Base-by-base conservation (phyloP, 768 basidiomycete species). In the Suillus spraguei region DNA sequence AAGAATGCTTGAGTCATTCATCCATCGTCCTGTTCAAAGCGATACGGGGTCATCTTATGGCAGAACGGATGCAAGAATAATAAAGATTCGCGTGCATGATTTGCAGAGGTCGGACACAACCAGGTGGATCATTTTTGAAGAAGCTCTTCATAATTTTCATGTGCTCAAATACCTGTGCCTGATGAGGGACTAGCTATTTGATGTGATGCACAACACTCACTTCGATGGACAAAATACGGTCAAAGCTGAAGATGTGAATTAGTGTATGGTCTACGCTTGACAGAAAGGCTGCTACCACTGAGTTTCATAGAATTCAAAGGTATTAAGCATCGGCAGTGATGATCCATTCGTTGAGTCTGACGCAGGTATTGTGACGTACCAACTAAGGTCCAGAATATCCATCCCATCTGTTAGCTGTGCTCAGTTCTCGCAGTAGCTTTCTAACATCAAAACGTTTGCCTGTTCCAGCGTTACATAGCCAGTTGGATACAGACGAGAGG, bases 1-100 rank as follows among this genome's bases (percentile, higher is more conserved):
- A 90, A 90, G 77, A 91, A 90, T 42, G 83, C 87, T 74, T 87
- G 78, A 6, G 87, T 83, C 89, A 91, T 91, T 89, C 89, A 90
- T 6, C 87, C 87, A 63, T 89, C 88, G 60, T 78, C 80, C 60
- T 87, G 83, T 61, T 85, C 85, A 64, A 90, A 91, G 66, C 90
- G 87, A 68, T 91, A 90, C 8, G 89, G 87, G 0, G 78, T 86
- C 5, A 79, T 80, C 46, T 69, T 68, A 71, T 90, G 88, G 67
- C 88, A 89, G 76, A 91, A 90, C 33, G 90, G 84, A 68, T 91
- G 89, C 33, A 90, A 79, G 72, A 89, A 91, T 33, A 90, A 74
- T 0, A 89, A 79, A 0, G 86, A 78, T 33, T 83, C 82, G 11
- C 78, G 77, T 13, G 65, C 36, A 54, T 63, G 64, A 41, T 46